A percentile compares a stretch with the other conserved stretches of the same genome.
Conservation (phyloP, 768 basidiomycete species). For the Boletus sensibilis region DNA sequence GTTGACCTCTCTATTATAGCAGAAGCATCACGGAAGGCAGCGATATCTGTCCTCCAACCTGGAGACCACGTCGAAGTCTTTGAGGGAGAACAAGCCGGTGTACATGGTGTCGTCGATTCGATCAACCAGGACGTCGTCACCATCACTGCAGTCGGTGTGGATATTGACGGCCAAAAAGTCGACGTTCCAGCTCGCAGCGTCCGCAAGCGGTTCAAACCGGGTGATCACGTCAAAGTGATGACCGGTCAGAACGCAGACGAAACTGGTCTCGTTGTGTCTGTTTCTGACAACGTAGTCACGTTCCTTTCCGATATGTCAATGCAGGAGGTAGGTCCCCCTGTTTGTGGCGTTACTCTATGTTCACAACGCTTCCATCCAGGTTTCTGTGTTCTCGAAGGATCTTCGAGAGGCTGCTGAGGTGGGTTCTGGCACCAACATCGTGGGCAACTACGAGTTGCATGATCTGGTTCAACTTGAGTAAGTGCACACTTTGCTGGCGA, state of each 20-base stretch:
- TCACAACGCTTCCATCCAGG: conserved; percentile 43
- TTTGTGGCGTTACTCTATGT: not conserved
- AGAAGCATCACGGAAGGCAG: conserved; percentile 86
- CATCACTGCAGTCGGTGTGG: conserved; percentile 74
- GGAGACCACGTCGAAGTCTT: conserved; percentile 98
- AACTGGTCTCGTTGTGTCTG: conserved; percentile 92
- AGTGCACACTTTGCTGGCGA: conserved; percentile 31
- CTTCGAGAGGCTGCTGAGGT: conserved; percentile 96
- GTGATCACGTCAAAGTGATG: conserved; percentile 99
- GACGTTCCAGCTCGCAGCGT: conserved; percentile 87
- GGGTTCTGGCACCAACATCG: conserved; percentile 84
- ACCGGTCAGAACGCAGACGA: conserved; percentile 92
- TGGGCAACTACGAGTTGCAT: conserved; percentile 93
- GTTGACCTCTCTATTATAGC: conserved; percentile 91
- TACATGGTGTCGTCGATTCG: conserved; percentile 89
- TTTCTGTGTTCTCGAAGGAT: conserved; percentile 97
- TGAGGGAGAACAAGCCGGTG: conserved; percentile 93
- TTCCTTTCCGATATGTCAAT: conserved; percentile 97
- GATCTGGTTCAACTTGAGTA: conserved; percentile 97
- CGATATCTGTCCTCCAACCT: conserved; percentile 93
- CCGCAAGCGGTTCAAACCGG: conserved; percentile 91
- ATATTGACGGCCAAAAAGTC: conserved; percentile 83
- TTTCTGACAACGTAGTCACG: conserved; percentile 87
- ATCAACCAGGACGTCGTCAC: conserved; percentile 86
- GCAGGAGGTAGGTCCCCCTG: conserved; percentile 69